Base-by-base conservation (phyloP, 2,329 filamentous ascomycete species). In the Aspergillus tubingensis region DNA sequence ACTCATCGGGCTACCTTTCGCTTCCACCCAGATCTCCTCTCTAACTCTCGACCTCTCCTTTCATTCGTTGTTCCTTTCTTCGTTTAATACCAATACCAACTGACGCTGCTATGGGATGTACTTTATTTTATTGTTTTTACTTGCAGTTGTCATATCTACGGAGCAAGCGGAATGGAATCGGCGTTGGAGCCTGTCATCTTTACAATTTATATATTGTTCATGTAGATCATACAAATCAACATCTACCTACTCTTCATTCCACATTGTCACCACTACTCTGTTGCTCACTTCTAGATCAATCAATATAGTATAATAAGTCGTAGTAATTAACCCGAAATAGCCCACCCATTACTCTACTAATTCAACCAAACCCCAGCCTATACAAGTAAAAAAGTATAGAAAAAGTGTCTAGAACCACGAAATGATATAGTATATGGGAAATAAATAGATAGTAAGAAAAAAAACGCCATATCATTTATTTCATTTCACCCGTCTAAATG, bases 61-160 rank as follows among this genome's bases (percentile, higher is more conserved):
- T 23, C 47, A 6, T 41, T 44, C 30, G 11, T 17, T 21, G 15
- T 47, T 48, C 21, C n/a, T 19, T 47, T 48, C 21, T 11, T 19
- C 27, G 15, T 59, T 38, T 62, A 62, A 55, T 56, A 62, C 39
- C 48, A 57, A 36, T 41, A 19, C 39, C 39, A 47, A 43, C 41
- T 61, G 47, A 61, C 62, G 59, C 53, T 43, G 52, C 58, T 32
- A 63, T 49, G 60, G 58, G 47, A 58, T 61, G 49, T 59, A 57
- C 43, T 50, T 55, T 54, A 39, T 32, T 53, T 36, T 36, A 36
- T 36, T 13, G 3, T 43, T 23, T 53, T 49, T 27, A 21, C 32
- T 53, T 39, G 25, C 23, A 49, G 25, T 41, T 25, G 30, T 54
- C 25, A 32, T 38, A 51, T 38, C 11, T 13, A 32, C 19, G 41